phyloP scores from a whole-genome alignment of 1,284 basidiomycete genomes.

The Puccinia polysora region DNA sequence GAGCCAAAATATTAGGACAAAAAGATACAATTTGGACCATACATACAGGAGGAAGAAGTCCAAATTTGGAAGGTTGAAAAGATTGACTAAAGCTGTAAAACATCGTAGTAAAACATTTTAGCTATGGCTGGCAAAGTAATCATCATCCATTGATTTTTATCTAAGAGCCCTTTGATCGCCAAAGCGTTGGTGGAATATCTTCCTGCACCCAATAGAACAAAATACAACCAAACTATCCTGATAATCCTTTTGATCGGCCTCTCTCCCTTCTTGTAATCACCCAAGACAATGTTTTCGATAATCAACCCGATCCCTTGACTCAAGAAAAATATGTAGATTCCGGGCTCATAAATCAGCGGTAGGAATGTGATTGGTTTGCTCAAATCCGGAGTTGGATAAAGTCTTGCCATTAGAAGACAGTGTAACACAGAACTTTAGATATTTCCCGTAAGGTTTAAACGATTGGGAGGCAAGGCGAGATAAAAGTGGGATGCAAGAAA shows the following conservation, averaged over 20 bases:
- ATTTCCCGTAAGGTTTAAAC: not conserved
- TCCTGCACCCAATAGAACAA: slow-evolving; percentile 16
- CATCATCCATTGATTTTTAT: slow-evolving; percentile 20
- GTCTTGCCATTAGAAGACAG: slow-evolving; percentile 8
- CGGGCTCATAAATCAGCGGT: slow-evolving; percentile 33
- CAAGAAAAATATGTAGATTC: slow-evolving; percentile 28
- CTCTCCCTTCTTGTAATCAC: slow-evolving; percentile 1
- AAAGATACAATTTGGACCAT: no score
- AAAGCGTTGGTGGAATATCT: slow-evolving; percentile 31
- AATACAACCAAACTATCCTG: slow-evolving; percentile 6
- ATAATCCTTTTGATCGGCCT: not conserved
- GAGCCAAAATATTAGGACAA: no score
- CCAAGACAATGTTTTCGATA: slow-evolving; percentile 3
- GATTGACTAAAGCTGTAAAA: no score
- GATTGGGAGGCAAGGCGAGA: no score
- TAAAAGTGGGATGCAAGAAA: no score
- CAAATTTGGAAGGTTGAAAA: no score
- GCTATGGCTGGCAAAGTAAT: slow-evolving; percentile 7
- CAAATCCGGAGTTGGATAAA: slow-evolving; percentile 26
- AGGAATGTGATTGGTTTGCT: not conserved
- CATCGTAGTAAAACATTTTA: slow-evolving; percentile 34
- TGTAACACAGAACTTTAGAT: not conserved
- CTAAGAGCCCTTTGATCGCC: slow-evolving; percentile 17
- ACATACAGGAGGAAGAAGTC: no score
- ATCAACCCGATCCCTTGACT: slow-evolving; percentile 23